Conservation (phyloP, 2,329 filamentous ascomycete genomes). For the Amesomyces nigricolor region DNA sequence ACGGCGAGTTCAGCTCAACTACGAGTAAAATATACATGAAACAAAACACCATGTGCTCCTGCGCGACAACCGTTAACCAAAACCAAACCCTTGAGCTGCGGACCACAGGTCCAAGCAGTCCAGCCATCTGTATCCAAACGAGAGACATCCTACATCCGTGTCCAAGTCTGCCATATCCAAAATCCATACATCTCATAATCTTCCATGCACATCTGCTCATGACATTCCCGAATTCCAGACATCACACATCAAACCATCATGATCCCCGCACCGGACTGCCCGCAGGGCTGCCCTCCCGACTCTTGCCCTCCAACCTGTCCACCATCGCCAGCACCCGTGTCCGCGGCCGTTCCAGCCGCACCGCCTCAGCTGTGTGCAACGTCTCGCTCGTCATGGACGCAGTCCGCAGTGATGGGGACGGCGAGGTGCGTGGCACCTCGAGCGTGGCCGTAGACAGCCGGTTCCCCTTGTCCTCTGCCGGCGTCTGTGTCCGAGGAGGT, state of each 20-base stretch:
- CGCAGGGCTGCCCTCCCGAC: conserved; percentile 27
- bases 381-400: conserved; percentile 29
- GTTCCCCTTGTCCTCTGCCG: background rate
- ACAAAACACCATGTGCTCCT: conserved; percentile 4
- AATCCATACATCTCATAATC: background rate
- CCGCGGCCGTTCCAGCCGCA: conserved; percentile 34
- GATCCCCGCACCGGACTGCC: background rate
- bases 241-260: background rate
- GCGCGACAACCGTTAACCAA: background rate
- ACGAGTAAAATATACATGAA: background rate
- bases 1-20: no score
- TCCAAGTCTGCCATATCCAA: no score
- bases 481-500: background rate
- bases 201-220: background rate
- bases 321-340: conserved; percentile 52
- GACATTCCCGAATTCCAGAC: background rate
- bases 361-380: conserved; percentile 43
- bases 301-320: conserved; percentile 46
- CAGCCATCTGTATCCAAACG: background rate
- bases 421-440: conserved; percentile 8
- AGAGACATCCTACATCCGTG: background rate
- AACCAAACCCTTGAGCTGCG: background rate
- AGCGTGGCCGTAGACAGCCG: background rate
- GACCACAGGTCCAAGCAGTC: background rate
- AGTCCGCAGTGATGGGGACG: conserved; percentile 26